phyloP scores from a whole-genome alignment of 202 grass and related monocot species.

The Dendrocalamus latiflorus region DNA sequence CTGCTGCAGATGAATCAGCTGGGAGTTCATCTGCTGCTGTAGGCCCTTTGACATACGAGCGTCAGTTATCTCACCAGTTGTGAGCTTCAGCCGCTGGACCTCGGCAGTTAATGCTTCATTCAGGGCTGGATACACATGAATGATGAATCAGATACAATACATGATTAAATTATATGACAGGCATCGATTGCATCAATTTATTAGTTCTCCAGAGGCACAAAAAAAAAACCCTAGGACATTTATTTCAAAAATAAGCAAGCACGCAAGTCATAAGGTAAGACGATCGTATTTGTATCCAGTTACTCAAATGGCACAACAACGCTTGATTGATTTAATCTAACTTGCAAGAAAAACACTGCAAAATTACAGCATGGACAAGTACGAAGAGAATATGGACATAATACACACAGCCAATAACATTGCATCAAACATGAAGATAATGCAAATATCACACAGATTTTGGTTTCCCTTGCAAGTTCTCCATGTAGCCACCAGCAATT shows the following conservation, averaged over 20 bases:
- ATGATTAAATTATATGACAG: not conserved
- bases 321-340: not conserved
- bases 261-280: not conserved
- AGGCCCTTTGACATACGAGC: conserved; percentile 53
- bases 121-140: conserved; percentile 53
- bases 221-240: not conserved
- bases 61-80: conserved; percentile 65
- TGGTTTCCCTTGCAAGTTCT: not conserved
- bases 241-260: not conserved
- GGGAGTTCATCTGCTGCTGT: conserved; percentile 65
- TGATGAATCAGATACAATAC: not conserved
- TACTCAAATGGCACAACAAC: not conserved
- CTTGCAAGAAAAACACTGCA: not conserved
- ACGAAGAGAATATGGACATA: too few species aligned
- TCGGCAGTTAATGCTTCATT: conserved; percentile 78
- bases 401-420: not conserved
- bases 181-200: not conserved
- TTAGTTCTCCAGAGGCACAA: not conserved
- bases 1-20: conserved; percentile 72
- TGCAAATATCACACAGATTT: not conserved
- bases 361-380: not conserved
- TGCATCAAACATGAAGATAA: not conserved
- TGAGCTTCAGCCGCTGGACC: conserved; percentile 76
- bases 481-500: not conserved
- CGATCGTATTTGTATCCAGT: not conserved